phyloP scores from a whole-genome alignment of 1,284 basidiomycete species.

The Malassezia globosa region DNA sequence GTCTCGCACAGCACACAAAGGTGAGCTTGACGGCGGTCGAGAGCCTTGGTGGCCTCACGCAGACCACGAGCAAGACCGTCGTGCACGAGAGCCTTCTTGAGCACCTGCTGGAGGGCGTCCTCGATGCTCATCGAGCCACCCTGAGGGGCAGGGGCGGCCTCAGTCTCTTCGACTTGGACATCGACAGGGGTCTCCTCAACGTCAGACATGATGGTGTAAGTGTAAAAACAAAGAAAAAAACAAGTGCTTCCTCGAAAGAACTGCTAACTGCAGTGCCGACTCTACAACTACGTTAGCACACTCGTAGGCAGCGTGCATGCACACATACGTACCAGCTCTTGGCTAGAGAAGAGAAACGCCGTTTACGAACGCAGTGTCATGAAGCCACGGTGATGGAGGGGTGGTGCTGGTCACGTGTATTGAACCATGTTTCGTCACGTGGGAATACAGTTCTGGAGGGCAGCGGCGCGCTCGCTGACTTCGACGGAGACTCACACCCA shows the following conservation, averaged over 20 bases:
- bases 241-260: slow-evolving; percentile 45
- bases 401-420: not conserved
- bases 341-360: slow-evolving; percentile 8
- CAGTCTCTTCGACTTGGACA: slow-evolving; percentile 61
- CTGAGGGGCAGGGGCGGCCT: slow-evolving; percentile 55
- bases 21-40: slow-evolving; percentile 97
- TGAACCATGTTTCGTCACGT: slow-evolving; percentile 3
- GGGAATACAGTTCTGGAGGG: slow-evolving; percentile 7
- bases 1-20: slow-evolving; percentile 98
- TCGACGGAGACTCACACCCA: slow-evolving; percentile 16
- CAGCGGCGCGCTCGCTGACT: slow-evolving; percentile 7
- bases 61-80: slow-evolving; percentile 96
- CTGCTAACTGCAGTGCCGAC: slow-evolving; percentile 21
- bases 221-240: not conserved
- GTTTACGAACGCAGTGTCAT: not conserved
- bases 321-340: slow-evolving; percentile 14
- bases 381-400: no score
- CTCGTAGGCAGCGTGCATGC: not conserved
- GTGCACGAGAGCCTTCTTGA: slow-evolving; percentile 92
- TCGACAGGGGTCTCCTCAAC: slow-evolving; percentile 50
- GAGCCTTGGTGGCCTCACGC: slow-evolving; percentile 91
- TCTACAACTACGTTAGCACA: slow-evolving; percentile 6
- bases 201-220: slow-evolving; percentile 45
- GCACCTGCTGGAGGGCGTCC: slow-evolving; percentile 87
- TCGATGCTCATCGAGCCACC: slow-evolving; percentile 86